Conservation (phyloP, 2,329 filamentous ascomycete species). For the Colletotrichum musicola region DNA sequence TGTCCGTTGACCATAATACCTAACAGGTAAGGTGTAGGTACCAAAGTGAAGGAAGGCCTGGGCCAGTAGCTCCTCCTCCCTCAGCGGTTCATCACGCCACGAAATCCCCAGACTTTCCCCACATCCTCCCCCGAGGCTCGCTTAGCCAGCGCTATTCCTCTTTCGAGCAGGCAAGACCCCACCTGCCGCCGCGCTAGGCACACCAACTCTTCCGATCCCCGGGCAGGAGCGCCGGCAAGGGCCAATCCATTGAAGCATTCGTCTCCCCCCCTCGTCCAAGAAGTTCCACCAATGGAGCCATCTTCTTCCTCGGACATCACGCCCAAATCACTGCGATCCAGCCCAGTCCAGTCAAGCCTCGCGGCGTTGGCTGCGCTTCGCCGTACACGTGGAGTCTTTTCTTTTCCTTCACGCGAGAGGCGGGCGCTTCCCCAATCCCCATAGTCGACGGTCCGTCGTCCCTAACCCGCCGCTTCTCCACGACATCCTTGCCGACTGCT, state of each 20-base stretch:
- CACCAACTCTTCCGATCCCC: slow-evolving; percentile 23
- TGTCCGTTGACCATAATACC: too few relatives aligned
- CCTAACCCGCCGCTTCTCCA: slow-evolving; percentile 24
- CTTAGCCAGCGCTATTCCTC: background rate
- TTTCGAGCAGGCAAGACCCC: background rate
- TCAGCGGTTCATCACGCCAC: slow-evolving; percentile 36
- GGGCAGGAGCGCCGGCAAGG: background rate
- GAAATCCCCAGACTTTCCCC: slow-evolving; percentile 39
- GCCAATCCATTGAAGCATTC: background rate
- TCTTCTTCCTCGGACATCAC: background rate
- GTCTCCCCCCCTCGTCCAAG: background rate
- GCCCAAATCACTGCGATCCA: background rate
- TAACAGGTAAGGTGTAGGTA: too few relatives aligned
- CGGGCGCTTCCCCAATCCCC: background rate
- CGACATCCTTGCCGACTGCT: background rate
- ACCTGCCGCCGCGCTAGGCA: background rate
- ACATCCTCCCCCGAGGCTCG: slow-evolving; percentile 10
- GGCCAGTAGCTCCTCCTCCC: background rate
- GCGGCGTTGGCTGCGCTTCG: background rate
- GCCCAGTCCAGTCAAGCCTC: slow-evolving; percentile 22
- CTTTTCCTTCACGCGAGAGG: too few relatives aligned
- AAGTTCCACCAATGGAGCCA: slow-evolving; percentile 37
- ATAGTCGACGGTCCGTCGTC: slow-evolving; percentile 38
- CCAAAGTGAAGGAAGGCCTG: too few relatives aligned
- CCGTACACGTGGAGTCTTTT: too few relatives aligned